A percentile compares a stretch with the other conserved stretches of the same genome.
phyloP scores from a whole-genome alignment of 2,329 filamentous ascomycete species.

The Calonectria henricotiae region DNA sequence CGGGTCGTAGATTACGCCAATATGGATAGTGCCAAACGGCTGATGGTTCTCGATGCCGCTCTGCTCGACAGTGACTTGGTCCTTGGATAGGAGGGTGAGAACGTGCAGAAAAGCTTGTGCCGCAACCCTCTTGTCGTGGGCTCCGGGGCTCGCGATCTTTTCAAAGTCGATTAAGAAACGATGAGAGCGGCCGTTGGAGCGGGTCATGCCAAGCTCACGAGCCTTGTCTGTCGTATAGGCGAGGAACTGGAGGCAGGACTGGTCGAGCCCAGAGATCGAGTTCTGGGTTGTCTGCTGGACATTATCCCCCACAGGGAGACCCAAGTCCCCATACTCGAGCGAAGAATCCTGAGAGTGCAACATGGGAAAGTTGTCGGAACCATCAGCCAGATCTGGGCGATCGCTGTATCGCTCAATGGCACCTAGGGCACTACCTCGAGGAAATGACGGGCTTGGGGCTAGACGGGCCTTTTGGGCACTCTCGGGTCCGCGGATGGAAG shows the following conservation, averaged over 20 bases:
- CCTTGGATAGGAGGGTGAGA: conserved; percentile 79
- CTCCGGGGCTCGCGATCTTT: conserved; percentile 74
- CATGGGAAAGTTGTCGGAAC: conserved; percentile 55
- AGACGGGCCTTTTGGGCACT: conserved; percentile 57
- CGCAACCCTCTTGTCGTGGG: conserved; percentile 74
- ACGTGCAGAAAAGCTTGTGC: conserved; percentile 85
- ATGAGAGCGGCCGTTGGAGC: conserved; percentile 54
- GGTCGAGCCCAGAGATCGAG: conserved; percentile 61
- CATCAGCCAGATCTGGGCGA: conserved; percentile 53
- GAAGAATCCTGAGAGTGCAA: conserved; percentile 55
- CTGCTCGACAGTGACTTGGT: conserved; percentile 76
- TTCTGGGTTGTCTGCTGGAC: conserved; percentile 55
- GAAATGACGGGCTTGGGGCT: conserved; percentile 60
- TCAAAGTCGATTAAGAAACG: conserved; percentile 77
- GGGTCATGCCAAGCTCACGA: conserved; percentile 54
- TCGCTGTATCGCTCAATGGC: conserved; percentile 68
- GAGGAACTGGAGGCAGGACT: conserved; percentile 65
- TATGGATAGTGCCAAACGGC: conserved; percentile 66
- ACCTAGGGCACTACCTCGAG: conserved; percentile 57
- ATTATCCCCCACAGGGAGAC: conserved; percentile 53
- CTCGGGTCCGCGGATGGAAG: conserved; percentile 62
- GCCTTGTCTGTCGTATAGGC: conserved; percentile 61
- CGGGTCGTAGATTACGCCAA: conserved; percentile 58
- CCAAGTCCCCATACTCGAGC: conserved; percentile 50
- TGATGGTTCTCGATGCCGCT: conserved; percentile 57